A percentile compares a stretch with the other conserved stretches of the same genome.
phyloP scores from a whole-genome alignment of 352 stramenopile species.

The Phytophthora pisi region DNA sequence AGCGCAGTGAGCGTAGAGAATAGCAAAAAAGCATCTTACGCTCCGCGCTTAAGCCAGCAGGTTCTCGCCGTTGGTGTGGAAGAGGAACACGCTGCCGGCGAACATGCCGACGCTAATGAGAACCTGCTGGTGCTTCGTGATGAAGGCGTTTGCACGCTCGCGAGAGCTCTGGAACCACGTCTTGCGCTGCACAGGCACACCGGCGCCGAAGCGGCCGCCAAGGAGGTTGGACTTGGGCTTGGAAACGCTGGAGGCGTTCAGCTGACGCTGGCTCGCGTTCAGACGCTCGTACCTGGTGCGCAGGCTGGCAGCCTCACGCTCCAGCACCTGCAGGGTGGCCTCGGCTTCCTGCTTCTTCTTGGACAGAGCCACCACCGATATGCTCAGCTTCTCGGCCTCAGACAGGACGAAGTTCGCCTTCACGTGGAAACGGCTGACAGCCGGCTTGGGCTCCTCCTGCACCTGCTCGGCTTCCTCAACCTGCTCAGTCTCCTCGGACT shows the following conservation, averaged over 20 bases:
- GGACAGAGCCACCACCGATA: conserved; percentile 70
- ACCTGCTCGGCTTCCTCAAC: conserved; percentile 21
- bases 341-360: conserved; percentile 87
- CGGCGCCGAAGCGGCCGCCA: conserved; percentile 52
- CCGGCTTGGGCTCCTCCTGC: conserved; percentile 36
- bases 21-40: conserved; percentile 11
- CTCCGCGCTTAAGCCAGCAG: conserved; percentile 50
- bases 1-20: conserved; percentile 22
- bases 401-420: conserved; percentile 74
- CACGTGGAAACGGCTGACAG: conserved; percentile 66
- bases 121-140: conserved; percentile 81
- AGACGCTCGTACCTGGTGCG: conserved; percentile 85
- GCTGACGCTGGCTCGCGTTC: conserved; percentile 76
- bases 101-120: conserved; percentile 81
- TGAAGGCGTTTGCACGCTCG: conserved; percentile 60
- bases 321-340: conserved; percentile 58
- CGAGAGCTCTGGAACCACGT: conserved; percentile 69
- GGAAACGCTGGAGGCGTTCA: conserved; percentile 53
- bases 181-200: conserved; percentile 53
- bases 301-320: conserved; percentile 76
- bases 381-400: conserved; percentile 77
- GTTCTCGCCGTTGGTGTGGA: conserved; percentile 88
- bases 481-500: conserved; percentile 28
- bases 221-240: conserved; percentile 70
- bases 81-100: conserved; percentile 69